Evolutionary conservation across 192 early-diverging fungal species (phyloP), one percentile per base, ranked within the genome.

Genomic region (Jimgerdemannia flammicorona): DNA sequence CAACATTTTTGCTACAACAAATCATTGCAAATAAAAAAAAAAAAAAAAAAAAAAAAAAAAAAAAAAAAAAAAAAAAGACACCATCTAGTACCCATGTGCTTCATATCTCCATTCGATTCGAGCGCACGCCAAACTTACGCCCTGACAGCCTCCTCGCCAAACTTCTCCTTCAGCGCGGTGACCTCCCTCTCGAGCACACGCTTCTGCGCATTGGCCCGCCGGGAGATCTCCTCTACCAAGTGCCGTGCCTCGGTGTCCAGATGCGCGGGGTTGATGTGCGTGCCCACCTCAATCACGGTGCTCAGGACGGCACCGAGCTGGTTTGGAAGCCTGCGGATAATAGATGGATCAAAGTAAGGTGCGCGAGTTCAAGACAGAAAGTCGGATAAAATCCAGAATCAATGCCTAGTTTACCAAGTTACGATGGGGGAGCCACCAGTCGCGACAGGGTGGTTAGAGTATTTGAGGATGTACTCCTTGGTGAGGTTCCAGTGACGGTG

Each of bases 401-500:
- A 3, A 64, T 10, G 64, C 40, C 14, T 6, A 41, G 63, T 7
- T 68, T 78, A 81, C 86, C 84, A 91, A 10, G 86, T 88, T 42
- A 87, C 80, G 75, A 91, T 91, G 19, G 90, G 90, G 8, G 85
- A 87, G 11, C 90, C 90, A 19, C 91, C 93, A 0, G 93, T 94
- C 11, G 93, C 93, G 3, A 90, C 88, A 40, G 93, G 92, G 79
- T 92, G 89, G 17, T 78, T 76, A 3, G 91, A 89, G 78, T 94
- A 84, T 74, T 94, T 91, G 66, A 93, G 90, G 68, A 95, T 93
- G 70, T 95, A 94, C 81, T 93, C 90, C 81, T 94, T 95, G 43
- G 94, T 90, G 77, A 95, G 94, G 77, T 86, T 90, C 95, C 95
- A 97, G 78, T 97, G 95, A 29, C 93, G 88, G 80, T 91, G 87